Percentiles rank a stretch among this genome's conserved stretches.
Conservation (phyloP, 108 stramenopile species). For the Nitzschia sp. region DNA sequence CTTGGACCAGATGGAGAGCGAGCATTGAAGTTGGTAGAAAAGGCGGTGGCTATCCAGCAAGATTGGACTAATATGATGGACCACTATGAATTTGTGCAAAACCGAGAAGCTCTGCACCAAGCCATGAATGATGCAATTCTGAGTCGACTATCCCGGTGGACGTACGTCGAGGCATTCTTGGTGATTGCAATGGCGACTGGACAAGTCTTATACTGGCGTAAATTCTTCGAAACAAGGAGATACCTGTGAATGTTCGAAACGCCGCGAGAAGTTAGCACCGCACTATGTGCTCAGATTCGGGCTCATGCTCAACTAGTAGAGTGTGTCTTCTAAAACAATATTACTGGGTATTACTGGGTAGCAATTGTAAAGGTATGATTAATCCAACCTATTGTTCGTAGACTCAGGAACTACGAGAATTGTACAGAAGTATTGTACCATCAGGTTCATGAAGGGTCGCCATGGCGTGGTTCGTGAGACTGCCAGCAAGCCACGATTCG, state of each 20-base stretch:
- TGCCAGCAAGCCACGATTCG: no score
- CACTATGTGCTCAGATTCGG: no score
- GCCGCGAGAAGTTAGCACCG: no score
- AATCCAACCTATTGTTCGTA: no score
- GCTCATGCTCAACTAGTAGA: no score
- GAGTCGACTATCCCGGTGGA: conserved; percentile 61
- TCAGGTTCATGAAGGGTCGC: no score
- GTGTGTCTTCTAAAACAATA: no score
- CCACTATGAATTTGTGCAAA: conserved; percentile 75
- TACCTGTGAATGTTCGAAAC: conserved; percentile 48
- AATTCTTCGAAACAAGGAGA: conserved; percentile 74
- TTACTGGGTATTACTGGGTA: no score
- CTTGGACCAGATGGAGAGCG: conserved; percentile 66
- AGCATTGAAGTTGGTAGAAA: conserved; percentile 38
- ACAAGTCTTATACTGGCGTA: conserved; percentile 80
- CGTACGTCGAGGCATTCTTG: conserved; percentile 66
- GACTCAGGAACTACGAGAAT: no score
- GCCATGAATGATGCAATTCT: conserved; percentile 54
- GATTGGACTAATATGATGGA: conserved; percentile 56
- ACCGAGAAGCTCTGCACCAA: conserved; percentile 64
- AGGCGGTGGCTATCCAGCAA: conserved; percentile 32
- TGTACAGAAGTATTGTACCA: no score
- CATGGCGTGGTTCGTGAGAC: no score
- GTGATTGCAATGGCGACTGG: conserved; percentile 64
- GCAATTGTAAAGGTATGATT: no score